Percentiles rank a stretch among this genome's conserved stretches.
Evolutionary conservation across 2,329 filamentous ascomycete species (phyloP).

Genomic region (Mariannaea elegans): DNA sequence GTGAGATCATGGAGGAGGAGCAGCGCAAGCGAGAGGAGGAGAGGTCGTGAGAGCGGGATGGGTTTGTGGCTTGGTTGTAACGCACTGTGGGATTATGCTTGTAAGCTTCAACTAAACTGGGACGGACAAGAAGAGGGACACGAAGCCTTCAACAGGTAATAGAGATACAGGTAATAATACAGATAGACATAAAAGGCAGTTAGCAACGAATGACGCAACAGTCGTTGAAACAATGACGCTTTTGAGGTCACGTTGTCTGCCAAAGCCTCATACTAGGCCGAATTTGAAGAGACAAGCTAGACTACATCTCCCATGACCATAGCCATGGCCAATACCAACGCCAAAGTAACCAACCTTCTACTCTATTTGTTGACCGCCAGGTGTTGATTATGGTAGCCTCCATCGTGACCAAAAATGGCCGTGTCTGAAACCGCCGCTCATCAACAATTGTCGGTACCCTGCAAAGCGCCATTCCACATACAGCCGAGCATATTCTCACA

Average conservation of each 20-base stretch:
- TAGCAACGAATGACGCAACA: constrained; percentile 2
- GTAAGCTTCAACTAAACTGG: background rate
- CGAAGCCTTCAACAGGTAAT: constrained; percentile 38
- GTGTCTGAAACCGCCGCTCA: background rate
- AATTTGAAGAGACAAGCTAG: background rate
- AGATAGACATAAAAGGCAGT: constrained; percentile 2
- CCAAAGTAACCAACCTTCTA: too few species aligned
- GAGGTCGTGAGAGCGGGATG: constrained; percentile 31
- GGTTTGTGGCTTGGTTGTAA: background rate
- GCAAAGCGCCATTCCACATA: too few species aligned
- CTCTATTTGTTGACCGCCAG: too few species aligned
- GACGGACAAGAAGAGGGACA: background rate
- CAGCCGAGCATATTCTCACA: too few species aligned
- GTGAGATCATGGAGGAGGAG: constrained; percentile 70
- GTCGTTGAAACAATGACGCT: background rate
- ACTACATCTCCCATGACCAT: background rate
- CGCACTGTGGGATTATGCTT: background rate
- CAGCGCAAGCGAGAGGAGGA: constrained; percentile 59
- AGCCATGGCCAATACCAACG: too few species aligned
- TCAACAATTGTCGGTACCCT: too few species aligned
- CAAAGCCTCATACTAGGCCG: background rate
- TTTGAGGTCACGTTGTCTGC: background rate
- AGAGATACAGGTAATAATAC: constrained; percentile 5
- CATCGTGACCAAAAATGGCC: background rate
- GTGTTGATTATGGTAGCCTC: too few species aligned